phyloP scores from a whole-genome alignment of 768 basidiomycete genomes.

The Calocybe indica region DNA sequence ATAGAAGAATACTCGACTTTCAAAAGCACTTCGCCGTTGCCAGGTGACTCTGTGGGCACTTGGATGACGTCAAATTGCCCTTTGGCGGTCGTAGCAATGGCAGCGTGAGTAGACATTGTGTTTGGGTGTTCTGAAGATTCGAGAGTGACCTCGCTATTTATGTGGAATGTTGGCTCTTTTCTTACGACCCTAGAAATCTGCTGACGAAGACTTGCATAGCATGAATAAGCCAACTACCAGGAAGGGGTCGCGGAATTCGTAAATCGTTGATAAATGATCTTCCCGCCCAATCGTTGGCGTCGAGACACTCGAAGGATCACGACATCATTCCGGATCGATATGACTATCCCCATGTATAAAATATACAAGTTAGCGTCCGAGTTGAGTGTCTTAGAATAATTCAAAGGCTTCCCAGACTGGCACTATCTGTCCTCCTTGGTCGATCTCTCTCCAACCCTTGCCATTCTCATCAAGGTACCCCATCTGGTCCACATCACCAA shows the following conservation, averaged over 20 bases:
- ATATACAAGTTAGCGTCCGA: not conserved
- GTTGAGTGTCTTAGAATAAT: constrained; percentile 28
- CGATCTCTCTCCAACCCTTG: constrained; percentile 63
- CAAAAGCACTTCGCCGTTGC: constrained; percentile 26
- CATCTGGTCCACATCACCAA: constrained; percentile 43
- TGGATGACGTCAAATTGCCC: constrained; percentile 29
- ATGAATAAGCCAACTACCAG: too few species aligned
- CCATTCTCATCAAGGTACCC: constrained; percentile 39
- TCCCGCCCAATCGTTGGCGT: too few species aligned
- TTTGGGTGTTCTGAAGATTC: too few species aligned
- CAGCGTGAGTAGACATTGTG: constrained; percentile 32
- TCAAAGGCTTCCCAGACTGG: constrained; percentile 60
- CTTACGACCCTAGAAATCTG: too few species aligned
- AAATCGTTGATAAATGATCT: not conserved
- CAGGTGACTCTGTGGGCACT: constrained; percentile 24
- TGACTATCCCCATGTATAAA: not conserved
- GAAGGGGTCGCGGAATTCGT: not conserved
- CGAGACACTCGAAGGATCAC: too few species aligned
- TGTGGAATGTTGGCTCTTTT: not conserved
- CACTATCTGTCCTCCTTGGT: constrained; percentile 44
- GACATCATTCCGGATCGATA: not conserved
- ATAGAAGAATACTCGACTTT: constrained; percentile 31
- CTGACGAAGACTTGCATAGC: too few species aligned
- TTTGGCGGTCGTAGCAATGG: constrained; percentile 30
- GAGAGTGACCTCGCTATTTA: too few species aligned